These are phyloP conservation scores for Pelargonium fulgidum DNA, from an alignment of 441 rosid genomes.

Conservation along the genomic window DNA sequence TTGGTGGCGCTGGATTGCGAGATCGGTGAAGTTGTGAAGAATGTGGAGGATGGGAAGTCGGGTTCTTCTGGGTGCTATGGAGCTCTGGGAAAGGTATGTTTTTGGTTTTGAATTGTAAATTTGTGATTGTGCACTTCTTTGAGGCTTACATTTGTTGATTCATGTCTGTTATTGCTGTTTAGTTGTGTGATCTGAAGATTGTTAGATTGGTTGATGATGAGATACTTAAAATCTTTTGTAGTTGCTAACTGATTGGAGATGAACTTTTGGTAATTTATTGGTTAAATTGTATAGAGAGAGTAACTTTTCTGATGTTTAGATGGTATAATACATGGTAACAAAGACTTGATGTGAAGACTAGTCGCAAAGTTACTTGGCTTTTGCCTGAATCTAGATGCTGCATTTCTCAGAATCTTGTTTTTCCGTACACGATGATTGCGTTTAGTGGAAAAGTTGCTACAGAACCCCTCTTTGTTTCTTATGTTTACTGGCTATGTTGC, in stretches of 20 bases:
- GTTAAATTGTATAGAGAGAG: background rate
- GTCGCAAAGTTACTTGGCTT: background rate
- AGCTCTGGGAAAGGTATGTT: slow-evolving; percentile 35
- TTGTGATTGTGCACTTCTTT: too few species aligned
- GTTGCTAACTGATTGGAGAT: too few species aligned
- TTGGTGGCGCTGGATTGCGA: slow-evolving; percentile 32
- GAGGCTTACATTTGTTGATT: background rate
- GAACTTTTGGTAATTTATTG: background rate
- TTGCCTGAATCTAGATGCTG: background rate
- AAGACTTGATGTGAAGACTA: background rate
- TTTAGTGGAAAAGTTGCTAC: background rate
- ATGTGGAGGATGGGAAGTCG: slow-evolving; percentile 29
- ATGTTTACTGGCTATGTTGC: too few species aligned
- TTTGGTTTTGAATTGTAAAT: too few species aligned
- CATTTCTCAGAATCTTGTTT: background rate
- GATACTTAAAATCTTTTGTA: background rate
- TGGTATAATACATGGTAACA: background rate
- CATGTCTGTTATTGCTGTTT: background rate
- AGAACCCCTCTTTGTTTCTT: background rate
- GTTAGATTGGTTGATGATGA: background rate
- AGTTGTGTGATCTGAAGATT: background rate
- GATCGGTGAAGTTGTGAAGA: slow-evolving; percentile 25
- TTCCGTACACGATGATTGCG: background rate
- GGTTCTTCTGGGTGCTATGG: slow-evolving; percentile 22
- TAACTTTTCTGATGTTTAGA: background rate